A percentile compares a stretch with the other conserved stretches of the same genome.
These are phyloP conservation scores for Lachancea fermentati DNA, from an alignment of 805 yeast species.

Conservation along the genomic window DNA sequence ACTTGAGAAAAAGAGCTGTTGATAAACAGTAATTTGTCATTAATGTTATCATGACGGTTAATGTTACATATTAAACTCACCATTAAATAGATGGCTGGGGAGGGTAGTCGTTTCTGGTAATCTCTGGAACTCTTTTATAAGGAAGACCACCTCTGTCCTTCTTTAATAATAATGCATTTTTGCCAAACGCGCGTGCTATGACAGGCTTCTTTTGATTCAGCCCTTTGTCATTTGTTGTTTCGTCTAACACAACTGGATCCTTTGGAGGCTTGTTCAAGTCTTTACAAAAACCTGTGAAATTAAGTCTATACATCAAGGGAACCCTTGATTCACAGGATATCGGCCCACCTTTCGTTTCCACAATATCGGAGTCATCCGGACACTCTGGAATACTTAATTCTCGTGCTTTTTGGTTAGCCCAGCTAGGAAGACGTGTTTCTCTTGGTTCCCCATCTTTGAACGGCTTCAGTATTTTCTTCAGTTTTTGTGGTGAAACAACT, in stretches of 20 bases:
- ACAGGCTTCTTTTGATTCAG: constrained; percentile 19
- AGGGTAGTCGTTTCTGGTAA: constrained; percentile 26
- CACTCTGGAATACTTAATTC: constrained; percentile 15
- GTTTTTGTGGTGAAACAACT: constrained; percentile 24
- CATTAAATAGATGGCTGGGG: constrained; percentile 14
- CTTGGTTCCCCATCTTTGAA: constrained; percentile 32
- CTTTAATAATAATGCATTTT: constrained; percentile 25
- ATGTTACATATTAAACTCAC: not conserved
- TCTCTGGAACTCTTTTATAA: constrained; percentile 31
- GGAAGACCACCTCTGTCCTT: constrained; percentile 34
- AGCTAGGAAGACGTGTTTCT: constrained; percentile 22
- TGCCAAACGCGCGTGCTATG: constrained; percentile 32
- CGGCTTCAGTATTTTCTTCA: constrained; percentile 30
- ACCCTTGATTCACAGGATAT: constrained; percentile 21
- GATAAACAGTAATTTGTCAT: not conserved
- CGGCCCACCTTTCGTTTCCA: constrained; percentile 27
- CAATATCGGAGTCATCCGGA: constrained; percentile 24
- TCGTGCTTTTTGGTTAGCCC: constrained; percentile 15
- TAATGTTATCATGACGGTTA: not conserved
- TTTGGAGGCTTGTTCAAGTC: constrained; percentile 24
- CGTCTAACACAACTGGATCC: constrained; percentile 24
- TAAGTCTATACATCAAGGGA: constrained; percentile 21
- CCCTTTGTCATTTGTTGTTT: constrained; percentile 8
- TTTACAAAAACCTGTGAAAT: constrained; percentile 24
- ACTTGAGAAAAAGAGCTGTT: constrained; percentile 8